Conservation (phyloP, 1,284 basidiomycete genomes). For the Cutaneotrichosporon sp. region DNA sequence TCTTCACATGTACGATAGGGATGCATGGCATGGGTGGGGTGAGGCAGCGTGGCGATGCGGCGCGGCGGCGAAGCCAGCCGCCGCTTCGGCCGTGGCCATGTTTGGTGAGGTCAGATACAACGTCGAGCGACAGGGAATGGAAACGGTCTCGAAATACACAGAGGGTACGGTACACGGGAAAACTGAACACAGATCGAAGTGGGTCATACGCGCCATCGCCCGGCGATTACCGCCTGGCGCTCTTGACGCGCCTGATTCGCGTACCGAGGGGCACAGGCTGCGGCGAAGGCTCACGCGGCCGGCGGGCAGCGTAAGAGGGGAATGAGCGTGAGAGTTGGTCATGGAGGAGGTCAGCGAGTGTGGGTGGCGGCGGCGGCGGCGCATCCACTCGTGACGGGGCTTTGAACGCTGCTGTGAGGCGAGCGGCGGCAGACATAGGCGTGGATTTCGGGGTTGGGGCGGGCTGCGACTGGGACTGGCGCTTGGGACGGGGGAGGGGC, state of each 20-base stretch:
- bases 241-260: not conserved
- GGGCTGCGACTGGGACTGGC: not conserved
- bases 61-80: no score
- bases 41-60: no score
- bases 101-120: no score
- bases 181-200: no score
- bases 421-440: no score
- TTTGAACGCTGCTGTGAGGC: slow-evolving; percentile 4
- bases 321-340: not conserved
- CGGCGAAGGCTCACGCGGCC: not conserved
- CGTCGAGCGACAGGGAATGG: no score
- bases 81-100: no score
- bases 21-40: slow-evolving; percentile 9
- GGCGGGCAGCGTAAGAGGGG: slow-evolving; percentile 1
- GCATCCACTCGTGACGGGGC: slow-evolving; percentile 4
- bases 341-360: not conserved
- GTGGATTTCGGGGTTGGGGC: no score
- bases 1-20: slow-evolving; percentile 1
- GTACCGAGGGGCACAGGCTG: not conserved
- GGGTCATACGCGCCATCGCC: no score
- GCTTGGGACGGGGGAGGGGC: not conserved
- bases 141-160: no score
- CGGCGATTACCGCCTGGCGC: not conserved
- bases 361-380: slow-evolving; percentile 4
- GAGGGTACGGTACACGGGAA: not conserved